Evolutionary conservation across 2,329 filamentous ascomycete genomes (phyloP).

Genomic region (Exserohilum rostratum): DNA sequence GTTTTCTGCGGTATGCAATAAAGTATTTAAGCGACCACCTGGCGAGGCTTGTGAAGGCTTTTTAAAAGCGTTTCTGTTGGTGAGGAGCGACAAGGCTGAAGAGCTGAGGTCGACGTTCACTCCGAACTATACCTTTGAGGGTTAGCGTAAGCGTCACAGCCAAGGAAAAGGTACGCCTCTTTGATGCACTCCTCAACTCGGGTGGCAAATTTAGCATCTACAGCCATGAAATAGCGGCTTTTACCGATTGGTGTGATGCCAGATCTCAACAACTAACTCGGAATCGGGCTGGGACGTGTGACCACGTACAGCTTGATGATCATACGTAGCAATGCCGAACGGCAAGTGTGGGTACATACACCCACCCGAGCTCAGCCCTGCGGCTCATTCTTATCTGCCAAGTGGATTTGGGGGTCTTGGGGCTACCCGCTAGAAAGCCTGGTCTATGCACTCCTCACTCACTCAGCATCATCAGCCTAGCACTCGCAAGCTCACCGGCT

Average conservation of each 20-base stretch:
- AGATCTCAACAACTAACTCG: too few species aligned
- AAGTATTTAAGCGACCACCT: not conserved
- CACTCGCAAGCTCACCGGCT: not conserved
- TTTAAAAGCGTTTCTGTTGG: not conserved
- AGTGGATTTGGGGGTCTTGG: constrained; percentile 4
- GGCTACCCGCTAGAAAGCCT: not conserved
- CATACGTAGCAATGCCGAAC: not conserved
- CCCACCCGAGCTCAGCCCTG: constrained; percentile 5
- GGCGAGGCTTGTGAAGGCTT: not conserved
- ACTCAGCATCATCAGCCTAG: not conserved
- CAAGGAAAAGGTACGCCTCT: not conserved
- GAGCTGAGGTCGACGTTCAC: constrained; percentile 8
- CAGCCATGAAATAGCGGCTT: too few species aligned
- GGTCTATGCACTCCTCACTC: not conserved
- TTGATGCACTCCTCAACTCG: not conserved
- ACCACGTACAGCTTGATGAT: not conserved
- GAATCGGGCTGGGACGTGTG: not conserved
- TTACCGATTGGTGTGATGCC: too few species aligned
- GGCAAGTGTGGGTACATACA: not conserved
- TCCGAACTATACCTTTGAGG: not conserved
- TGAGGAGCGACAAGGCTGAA: constrained; percentile 7
- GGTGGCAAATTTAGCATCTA: too few species aligned
- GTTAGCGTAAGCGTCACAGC: constrained; percentile 1
- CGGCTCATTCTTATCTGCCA: not conserved
- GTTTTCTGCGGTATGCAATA: not conserved